phyloP scores from a whole-genome alignment of 129 eudicot species.

The Chrysanthemum lavandulifolium region DNA sequence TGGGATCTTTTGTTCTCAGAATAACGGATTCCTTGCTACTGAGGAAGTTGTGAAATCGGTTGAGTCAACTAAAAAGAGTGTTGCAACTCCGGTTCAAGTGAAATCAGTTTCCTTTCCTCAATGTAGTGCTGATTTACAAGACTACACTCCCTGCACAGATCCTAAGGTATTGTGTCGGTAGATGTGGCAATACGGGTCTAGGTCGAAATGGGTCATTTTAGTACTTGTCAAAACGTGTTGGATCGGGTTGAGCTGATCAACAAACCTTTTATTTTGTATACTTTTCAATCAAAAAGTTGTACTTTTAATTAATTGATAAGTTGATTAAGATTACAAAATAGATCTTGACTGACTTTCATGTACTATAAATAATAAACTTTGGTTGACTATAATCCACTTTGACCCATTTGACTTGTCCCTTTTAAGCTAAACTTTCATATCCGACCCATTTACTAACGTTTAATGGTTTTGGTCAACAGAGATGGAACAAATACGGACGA shows the following conservation, averaged over 20 bases:
- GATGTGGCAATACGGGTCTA: not conserved
- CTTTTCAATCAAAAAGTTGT: too few relatives aligned
- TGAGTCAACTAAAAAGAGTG: conserved; percentile 39
- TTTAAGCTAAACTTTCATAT: not conserved
- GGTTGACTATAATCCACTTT: not conserved
- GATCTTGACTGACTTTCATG: too few relatives aligned
- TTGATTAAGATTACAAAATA: not conserved
- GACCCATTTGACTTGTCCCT: not conserved
- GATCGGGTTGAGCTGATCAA: not conserved
- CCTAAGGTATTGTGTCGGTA: conserved; percentile 50
- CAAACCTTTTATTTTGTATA: not conserved
- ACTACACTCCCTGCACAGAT: conserved; percentile 98
- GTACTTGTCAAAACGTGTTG: not conserved
- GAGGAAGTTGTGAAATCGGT: conserved; percentile 40
- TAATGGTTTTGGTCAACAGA: conserved; percentile 40
- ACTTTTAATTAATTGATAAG: not conserved
- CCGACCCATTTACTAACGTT: not conserved
- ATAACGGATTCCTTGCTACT: conserved; percentile 35
- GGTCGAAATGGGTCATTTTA: not conserved
- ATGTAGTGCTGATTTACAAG: conserved; percentile 73
- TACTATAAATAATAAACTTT: too few relatives aligned
- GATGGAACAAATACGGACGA: conserved; percentile 86
- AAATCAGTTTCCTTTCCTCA: conserved; percentile 64
- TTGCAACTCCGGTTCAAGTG: conserved; percentile 50
- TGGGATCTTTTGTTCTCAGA: conserved; percentile 71